phyloP scores from a whole-genome alignment of 2,329 filamentous ascomycete genomes.

The Lojkania enalia region DNA sequence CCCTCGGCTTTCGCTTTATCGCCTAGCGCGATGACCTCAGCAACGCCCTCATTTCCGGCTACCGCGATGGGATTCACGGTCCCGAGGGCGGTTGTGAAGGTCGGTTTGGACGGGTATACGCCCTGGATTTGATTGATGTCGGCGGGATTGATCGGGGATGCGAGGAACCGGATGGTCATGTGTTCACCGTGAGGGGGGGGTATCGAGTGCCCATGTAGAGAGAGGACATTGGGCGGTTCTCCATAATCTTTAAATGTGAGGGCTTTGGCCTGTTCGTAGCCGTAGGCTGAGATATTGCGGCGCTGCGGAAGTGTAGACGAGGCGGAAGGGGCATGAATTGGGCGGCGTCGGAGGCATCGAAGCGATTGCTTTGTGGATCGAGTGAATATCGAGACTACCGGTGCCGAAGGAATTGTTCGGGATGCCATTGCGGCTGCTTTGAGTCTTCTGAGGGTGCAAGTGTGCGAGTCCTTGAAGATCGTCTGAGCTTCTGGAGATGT shows the following conservation, averaged over 20 bases:
- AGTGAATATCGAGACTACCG: slow-evolving; percentile 17
- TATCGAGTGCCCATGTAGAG: slow-evolving; percentile 75
- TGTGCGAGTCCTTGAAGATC: no score
- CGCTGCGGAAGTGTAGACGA: slow-evolving; percentile 25
- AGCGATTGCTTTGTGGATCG: slow-evolving; percentile 7
- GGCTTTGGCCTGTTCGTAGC: slow-evolving; percentile 84
- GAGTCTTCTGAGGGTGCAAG: no score
- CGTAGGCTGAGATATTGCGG: slow-evolving; percentile 64
- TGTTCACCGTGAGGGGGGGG: slow-evolving; percentile 70
- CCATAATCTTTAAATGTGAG: slow-evolving; percentile 75
- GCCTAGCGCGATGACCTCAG: slow-evolving; percentile 78
- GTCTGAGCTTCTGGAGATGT: no score
- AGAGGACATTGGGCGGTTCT: slow-evolving; percentile 71
- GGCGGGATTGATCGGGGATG: slow-evolving; percentile 91
- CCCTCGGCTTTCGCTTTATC: slow-evolving; percentile 57
- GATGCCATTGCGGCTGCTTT: slow-evolving; percentile 38
- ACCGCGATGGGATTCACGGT: slow-evolving; percentile 76
- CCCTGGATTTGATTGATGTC: slow-evolving; percentile 99
- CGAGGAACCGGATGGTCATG: slow-evolving; percentile 83
- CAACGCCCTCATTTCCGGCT: slow-evolving; percentile 89
- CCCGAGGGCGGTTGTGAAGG: slow-evolving; percentile 74
- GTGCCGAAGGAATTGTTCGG: slow-evolving; percentile 23
- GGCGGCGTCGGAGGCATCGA: slow-evolving; percentile 26
- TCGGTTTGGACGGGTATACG: slow-evolving; percentile 85
- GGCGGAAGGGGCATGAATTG: slow-evolving; percentile 9